phyloP scores from a whole-genome alignment of 208 protist species.

The Herpetomonas samuelpessoai region DNA sequence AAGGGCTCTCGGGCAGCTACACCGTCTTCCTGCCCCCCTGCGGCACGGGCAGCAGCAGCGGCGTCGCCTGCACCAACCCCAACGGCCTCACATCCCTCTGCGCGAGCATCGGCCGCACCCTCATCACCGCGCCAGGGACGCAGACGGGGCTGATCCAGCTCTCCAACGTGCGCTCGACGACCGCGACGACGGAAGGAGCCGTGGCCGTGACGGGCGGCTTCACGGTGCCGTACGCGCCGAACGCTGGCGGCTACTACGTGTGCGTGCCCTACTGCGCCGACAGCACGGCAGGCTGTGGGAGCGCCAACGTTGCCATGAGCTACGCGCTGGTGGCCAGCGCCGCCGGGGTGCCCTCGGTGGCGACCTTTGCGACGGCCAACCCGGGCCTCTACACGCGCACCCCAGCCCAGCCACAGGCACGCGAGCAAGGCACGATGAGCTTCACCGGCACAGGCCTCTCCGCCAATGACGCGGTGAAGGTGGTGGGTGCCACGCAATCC shows the following conservation, averaged over 20 bases:
- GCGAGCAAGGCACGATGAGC: constrained; percentile 49
- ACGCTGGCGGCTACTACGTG: constrained; percentile 50
- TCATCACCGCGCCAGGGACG: constrained; percentile 1
- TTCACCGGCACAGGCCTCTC: constrained; percentile 60
- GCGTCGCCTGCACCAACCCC: constrained; percentile 31
- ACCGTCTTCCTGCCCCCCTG: constrained; percentile 74
- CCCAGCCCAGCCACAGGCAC: constrained; percentile 63
- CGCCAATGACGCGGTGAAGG: constrained; percentile 43
- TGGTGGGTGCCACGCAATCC: constrained; percentile 35
- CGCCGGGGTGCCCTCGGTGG: constrained; percentile 6
- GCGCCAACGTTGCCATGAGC: constrained; percentile 34
- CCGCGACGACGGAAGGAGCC: constrained; percentile 11
- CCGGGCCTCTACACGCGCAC: constrained; percentile 55
- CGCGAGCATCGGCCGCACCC: constrained; percentile 18
- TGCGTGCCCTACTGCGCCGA: constrained; percentile 84
- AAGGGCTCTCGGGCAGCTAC: constrained; percentile 43
- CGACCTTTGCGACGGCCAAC: constrained; percentile 51
- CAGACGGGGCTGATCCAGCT: constrained; percentile 18
- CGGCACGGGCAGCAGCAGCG: constrained; percentile 12
- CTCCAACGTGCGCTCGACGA: constrained; percentile 16
- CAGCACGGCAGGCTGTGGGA: constrained; percentile 21
- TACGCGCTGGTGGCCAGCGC: constrained; percentile 57
- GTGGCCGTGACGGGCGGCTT: constrained; percentile 48
- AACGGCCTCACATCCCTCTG: constrained; percentile 48
- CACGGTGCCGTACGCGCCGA: constrained; percentile 54